Percentiles rank a stretch among this genome's conserved stretches.
phyloP scores from a whole-genome alignment of 2,329 filamentous ascomycete genomes.

The Colletotrichum chlorophyti region DNA sequence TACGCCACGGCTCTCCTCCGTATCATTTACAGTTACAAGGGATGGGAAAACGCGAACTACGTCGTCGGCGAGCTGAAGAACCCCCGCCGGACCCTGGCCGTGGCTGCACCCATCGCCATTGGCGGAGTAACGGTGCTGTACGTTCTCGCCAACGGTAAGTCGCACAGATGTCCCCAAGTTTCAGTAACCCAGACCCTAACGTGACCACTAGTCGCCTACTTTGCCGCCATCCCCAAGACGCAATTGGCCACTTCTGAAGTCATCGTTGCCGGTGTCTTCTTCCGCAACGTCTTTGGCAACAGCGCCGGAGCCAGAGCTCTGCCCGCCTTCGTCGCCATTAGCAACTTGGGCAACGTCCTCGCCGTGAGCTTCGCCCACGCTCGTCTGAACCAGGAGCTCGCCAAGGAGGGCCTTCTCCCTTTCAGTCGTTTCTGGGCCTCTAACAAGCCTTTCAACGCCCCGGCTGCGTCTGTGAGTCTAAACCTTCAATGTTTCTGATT shows the following conservation, averaged over 20 bases:
- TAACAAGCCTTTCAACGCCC: slow-evolving; percentile 71
- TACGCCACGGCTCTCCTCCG: slow-evolving; percentile 65
- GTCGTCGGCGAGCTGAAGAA: slow-evolving; percentile 64
- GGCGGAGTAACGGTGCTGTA: slow-evolving; percentile 66
- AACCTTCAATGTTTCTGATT: too few species aligned
- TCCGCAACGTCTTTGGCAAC: slow-evolving; percentile 66
- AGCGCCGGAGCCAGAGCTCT: slow-evolving; percentile 55
- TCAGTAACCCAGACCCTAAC: too few species aligned
- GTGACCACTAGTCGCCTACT: slow-evolving; percentile 66
- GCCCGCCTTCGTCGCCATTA: slow-evolving; percentile 65
- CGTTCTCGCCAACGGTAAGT: slow-evolving; percentile 60
- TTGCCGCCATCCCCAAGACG: slow-evolving; percentile 65
- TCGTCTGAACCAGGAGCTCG: slow-evolving; percentile 69
- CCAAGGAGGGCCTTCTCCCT: slow-evolving; percentile 73
- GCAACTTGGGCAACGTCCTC: slow-evolving; percentile 67
- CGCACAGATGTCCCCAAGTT: too few species aligned
- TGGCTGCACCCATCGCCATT: slow-evolving; percentile 65
- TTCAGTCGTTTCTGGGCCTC: slow-evolving; percentile 73
- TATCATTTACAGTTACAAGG: slow-evolving; percentile 67
- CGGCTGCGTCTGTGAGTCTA: slow-evolving; percentile 47
- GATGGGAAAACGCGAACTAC: slow-evolving; percentile 71
- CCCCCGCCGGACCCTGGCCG: slow-evolving; percentile 58
- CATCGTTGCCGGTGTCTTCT: slow-evolving; percentile 67
- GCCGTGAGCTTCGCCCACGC: slow-evolving; percentile 66
- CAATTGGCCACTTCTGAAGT: slow-evolving; percentile 64